Evolutionary conservation across 495 filamentous ascomycete genomes (phyloP), one percentile per base, ranked within the genome.

Genomic region (Xylaria castorea): DNA sequence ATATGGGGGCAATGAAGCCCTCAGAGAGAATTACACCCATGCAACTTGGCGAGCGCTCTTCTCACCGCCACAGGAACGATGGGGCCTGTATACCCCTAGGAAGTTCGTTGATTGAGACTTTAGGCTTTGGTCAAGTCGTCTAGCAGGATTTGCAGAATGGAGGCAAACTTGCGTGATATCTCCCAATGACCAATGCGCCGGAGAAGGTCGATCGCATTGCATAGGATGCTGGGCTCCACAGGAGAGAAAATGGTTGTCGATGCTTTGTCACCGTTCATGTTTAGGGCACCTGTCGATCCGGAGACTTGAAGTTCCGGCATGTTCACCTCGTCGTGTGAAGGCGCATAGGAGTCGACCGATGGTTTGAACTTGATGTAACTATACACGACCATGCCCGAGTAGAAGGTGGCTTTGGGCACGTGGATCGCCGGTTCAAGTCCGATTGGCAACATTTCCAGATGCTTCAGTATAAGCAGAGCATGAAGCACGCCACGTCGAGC

Each of bases 151-250:
- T 72, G 62, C 50, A 72, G 22, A 48, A 72, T 72, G 34, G 63
- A 66, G 34, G 81, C 75, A 74, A 81, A 83, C 34, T 79, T 74
- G 32, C 76, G 73, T 2, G 80, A 78, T 58, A 83, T 81, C 25
- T 71, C 77, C 81, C 81, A 83, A 34, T 81, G 76, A 1, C 80
- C 80, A 69, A 80, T 77, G 16, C 80, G 75, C 30, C 75, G 73
- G 16, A 83, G 70, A n/a, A 83, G 70, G 63, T 82, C 81, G 63
- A 79, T 79, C 25, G 81, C 60, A 1, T 70, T 70, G 57, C 67
- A 70, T 11, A 70, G 55, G 30, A 70, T 70, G 42, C 67, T 70
- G 27, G 67, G 67, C 55, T 70, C 67, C 38, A 70, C 67, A 22
- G 67, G 67, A n/a, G 67, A 61, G 67, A 70, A 70, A 16, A 70